Base-by-base conservation (phyloP, 2,329 filamentous ascomycete genomes). In the Epichloe coenophiala region DNA sequence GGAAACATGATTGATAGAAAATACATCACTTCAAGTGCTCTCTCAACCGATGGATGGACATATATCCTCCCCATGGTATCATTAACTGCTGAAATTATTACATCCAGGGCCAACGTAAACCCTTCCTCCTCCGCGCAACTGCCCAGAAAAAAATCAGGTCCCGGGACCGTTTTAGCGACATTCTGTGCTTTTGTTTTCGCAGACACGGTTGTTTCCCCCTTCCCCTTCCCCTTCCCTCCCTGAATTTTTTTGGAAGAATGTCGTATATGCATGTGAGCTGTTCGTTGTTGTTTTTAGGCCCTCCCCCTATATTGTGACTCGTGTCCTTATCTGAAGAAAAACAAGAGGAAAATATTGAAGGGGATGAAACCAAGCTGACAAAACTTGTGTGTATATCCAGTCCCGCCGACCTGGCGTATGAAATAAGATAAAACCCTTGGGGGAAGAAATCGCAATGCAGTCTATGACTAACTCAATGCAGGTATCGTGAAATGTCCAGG, bases 61-160 rank as follows among this genome's bases (percentile, higher is more conserved):
- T 42, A 43, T 44, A 45, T 44, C 49, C 45, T 48, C 48, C n/a
- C 48, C 48, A 47, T 57, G 58, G 58, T 59, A 59, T 59, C 58
- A 55, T 54, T 42, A 33, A 43, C 42, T 45, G 37, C 45, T 40
- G 33, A 48, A 49, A 47, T 50, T 53, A 58, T 57, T 58, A 58
- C 52, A 23, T 11, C 21, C 9, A 47, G 19, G 8, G 19, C 27
- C 45, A 15, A 15, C 13, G 11, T 15, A 1, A n/a, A 15, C 35
- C 19, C 45, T 39, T 8, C 38, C 40, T 15, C 19, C 40, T 23
- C 19, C 40, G 12, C 17, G 13, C n/a, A 23, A 19, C 9, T 12
- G 17, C 40, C 43, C 49, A 33, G 12, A n/a, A 52, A 47, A 35
- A 36, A 44, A 11, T n/a, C 9, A n/a, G 17, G 7, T 21, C 2